Evolutionary conservation across 2,329 filamentous ascomycete species (phyloP).

Genomic region (Intubia oerlemansii): DNA sequence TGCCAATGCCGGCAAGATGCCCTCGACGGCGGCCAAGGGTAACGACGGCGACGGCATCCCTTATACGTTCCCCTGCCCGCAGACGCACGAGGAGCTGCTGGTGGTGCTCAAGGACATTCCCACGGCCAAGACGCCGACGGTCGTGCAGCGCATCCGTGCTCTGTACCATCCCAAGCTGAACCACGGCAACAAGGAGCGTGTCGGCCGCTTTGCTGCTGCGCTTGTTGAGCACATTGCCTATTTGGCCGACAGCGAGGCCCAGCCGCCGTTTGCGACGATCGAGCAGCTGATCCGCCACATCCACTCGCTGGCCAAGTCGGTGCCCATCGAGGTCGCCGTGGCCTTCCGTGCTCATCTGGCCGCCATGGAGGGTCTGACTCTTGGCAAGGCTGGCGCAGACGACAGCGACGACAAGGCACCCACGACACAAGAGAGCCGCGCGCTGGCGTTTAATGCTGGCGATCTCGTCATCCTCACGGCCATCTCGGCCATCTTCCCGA

Average conservation of each 20-base stretch:
- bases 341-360: conserved; percentile 57
- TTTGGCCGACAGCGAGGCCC: conserved; percentile 20
- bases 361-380: conserved; percentile 18
- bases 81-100: conserved; percentile 53
- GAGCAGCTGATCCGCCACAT: conserved; percentile 75
- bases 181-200: conserved; percentile 64
- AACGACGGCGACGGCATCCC: conserved; percentile 39
- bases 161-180: conserved; percentile 81
- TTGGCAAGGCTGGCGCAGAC: not conserved
- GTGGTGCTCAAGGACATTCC: conserved; percentile 41
- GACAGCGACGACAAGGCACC: not conserved
- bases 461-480: conserved; percentile 73
- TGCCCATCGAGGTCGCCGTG: conserved; percentile 54
- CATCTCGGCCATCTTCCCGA: conserved; percentile 70
- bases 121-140: conserved; percentile 45
- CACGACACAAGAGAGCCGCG: conserved; percentile 15
- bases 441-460: conserved; percentile 34
- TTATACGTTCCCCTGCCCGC: conserved; percentile 72
- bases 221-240: conserved; percentile 41
- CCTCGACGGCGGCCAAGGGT: not conserved
- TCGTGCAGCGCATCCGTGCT: conserved; percentile 76
- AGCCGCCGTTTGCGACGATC: conserved; percentile 3
- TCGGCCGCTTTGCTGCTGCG: conserved; percentile 43
- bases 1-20: conserved; percentile 15
- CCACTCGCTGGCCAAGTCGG: conserved; percentile 78